These are phyloP conservation scores for Lachnellula occidentalis DNA, from an alignment of 2,329 filamentous ascomycete genomes.

Conservation along the genomic window DNA sequence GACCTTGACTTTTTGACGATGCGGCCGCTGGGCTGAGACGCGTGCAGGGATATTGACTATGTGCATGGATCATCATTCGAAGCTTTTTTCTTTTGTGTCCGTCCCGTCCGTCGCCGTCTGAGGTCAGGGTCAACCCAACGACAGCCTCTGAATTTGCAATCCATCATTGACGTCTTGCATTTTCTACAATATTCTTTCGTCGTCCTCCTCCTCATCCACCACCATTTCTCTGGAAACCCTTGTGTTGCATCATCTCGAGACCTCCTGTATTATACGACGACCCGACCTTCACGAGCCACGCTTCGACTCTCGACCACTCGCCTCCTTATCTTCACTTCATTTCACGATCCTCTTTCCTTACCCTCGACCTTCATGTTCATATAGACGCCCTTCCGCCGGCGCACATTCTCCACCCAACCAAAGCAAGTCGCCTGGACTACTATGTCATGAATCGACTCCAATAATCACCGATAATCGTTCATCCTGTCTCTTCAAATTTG, in stretches of 20 bases:
- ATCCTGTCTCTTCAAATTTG: slow-evolving; percentile 39
- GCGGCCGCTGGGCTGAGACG: not conserved
- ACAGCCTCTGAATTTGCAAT: not conserved
- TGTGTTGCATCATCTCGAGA: too few relatives aligned
- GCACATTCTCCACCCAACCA: slow-evolving; percentile 2
- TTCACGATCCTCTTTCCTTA: slow-evolving; percentile 5
- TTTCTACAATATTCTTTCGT: slow-evolving; percentile 4
- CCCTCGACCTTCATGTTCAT: slow-evolving; percentile 11
- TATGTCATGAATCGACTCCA: slow-evolving; percentile 29
- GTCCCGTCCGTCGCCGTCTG: too few relatives aligned
- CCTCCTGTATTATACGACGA: too few relatives aligned
- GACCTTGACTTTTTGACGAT: too few relatives aligned
- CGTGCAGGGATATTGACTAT: not conserved
- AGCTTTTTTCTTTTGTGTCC: not conserved
- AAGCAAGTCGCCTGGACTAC: slow-evolving; percentile 24
- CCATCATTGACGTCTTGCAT: slow-evolving; percentile 12
- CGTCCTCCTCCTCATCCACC: not conserved
- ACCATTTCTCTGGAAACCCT: not conserved
- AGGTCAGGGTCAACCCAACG: not conserved
- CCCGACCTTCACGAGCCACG: not conserved
- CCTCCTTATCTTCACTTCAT: not conserved
- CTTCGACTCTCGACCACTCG: not conserved
- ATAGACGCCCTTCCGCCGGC: slow-evolving; percentile 3
- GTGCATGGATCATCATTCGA: not conserved
- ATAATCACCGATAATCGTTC: slow-evolving; percentile 32